phyloP scores from a whole-genome alignment of 495 filamentous ascomycete genomes.

The Daldinia concentrica region DNA sequence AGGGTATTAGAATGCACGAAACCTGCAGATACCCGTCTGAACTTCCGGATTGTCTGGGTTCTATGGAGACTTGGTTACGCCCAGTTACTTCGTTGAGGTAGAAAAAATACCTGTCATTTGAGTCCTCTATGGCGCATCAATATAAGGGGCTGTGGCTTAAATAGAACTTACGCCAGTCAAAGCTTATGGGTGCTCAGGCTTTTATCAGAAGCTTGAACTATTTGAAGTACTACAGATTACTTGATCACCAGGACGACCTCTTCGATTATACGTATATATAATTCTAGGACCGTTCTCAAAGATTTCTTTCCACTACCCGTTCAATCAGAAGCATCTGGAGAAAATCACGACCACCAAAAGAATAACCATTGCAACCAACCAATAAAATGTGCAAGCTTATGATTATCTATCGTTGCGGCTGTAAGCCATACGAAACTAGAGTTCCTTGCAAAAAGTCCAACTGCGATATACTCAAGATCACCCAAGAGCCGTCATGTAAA shows the following conservation, averaged over 20 bases:
- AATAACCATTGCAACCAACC: neutral
- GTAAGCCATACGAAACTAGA: slow-evolving; percentile 27
- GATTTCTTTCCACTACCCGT: neutral
- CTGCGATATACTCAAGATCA: slow-evolving; percentile 4
- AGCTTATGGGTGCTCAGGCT: neutral
- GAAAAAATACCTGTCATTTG: slow-evolving; percentile 23
- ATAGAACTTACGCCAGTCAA: slow-evolving; percentile 12
- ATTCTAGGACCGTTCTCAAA: neutral
- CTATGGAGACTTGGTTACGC: slow-evolving; percentile 3
- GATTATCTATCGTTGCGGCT: slow-evolving; percentile 33
- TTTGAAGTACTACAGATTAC: neutral
- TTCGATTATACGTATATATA: neutral
- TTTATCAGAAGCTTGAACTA: neutral
- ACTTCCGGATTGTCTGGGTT: slow-evolving; percentile 10
- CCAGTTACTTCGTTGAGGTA: slow-evolving; percentile 2
- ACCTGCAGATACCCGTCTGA: slow-evolving; percentile 28
- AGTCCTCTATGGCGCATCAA: neutral
- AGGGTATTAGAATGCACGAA: slow-evolving; percentile 15
- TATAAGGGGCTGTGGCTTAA: neutral
- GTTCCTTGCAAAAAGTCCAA: slow-evolving; percentile 17
- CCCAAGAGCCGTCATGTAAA: slow-evolving; percentile 16
- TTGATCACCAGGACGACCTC: neutral
- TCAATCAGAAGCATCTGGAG: neutral
- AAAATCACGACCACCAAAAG: neutral
- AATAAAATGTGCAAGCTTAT: slow-evolving; percentile 30